Percentiles rank a stretch among this genome's conserved stretches.
Conservation (phyloP, 1,139 yeast genomes). For the Hanseniaspora uvarum region DNA sequence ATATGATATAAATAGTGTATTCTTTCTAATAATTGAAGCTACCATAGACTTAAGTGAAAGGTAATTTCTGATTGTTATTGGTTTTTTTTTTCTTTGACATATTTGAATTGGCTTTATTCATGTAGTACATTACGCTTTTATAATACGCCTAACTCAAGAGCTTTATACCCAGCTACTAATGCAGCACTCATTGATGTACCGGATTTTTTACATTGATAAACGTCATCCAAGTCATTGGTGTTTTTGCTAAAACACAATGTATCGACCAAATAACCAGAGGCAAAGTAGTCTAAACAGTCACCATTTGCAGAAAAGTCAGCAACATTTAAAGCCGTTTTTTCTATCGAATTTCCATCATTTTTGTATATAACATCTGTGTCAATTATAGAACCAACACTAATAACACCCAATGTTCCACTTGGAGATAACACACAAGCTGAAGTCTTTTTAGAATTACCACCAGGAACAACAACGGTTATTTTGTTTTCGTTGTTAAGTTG, state of each 20-base stretch:
- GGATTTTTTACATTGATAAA: conserved; percentile 34
- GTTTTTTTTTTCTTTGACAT: not conserved
- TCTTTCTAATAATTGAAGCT: too few relatives aligned
- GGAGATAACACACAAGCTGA: conserved; percentile 56
- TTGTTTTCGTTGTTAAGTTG: not conserved
- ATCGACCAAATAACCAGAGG: conserved; percentile 46
- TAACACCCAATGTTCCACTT: conserved; percentile 40
- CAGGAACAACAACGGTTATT: conserved; percentile 47
- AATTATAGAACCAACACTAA: conserved; percentile 48
- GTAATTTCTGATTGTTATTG: not conserved
- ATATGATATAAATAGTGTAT: too few relatives aligned
- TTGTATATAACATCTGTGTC: not conserved
- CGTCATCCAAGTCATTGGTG: conserved; percentile 21
- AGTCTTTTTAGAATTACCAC: conserved; percentile 50
- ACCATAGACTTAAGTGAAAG: too few relatives aligned
- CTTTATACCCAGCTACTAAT: conserved; percentile 56
- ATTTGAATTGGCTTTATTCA: not conserved
- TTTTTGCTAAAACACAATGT: conserved; percentile 32
- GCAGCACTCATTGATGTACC: conserved; percentile 79
- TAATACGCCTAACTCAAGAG: conserved; percentile 24
- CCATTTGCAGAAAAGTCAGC: conserved; percentile 57
- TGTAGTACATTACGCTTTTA: not conserved
- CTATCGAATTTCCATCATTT: conserved; percentile 34
- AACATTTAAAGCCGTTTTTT: conserved; percentile 26
- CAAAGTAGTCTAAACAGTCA: conserved; percentile 53